Evolutionary conservation across 192 early-diverging fungal species (phyloP).

Genomic region (Coemansia sp.): DNA sequence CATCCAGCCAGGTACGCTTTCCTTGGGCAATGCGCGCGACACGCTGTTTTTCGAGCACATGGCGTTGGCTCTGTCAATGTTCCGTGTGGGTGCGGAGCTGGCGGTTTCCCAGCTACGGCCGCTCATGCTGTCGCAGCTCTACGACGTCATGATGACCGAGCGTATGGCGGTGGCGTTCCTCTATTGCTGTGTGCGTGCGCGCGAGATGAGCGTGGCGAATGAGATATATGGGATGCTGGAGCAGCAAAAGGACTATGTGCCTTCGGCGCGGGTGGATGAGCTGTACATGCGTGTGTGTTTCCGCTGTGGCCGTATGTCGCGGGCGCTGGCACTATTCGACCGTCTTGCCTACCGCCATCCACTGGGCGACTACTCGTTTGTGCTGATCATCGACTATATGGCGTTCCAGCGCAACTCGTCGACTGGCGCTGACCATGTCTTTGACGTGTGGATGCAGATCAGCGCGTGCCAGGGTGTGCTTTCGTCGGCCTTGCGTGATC

Average conservation of each 20-base stretch:
- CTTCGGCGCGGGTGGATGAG: conserved; percentile 19
- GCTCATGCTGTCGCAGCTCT: conserved; percentile 5
- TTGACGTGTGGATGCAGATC: conserved; percentile 29
- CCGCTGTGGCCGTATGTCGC: not conserved
- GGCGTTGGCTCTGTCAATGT: conserved; percentile 7
- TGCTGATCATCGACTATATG: conserved; percentile 12
- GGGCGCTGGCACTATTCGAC: conserved; percentile 14
- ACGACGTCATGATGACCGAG: not conserved
- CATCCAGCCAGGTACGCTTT: conserved; percentile 12
- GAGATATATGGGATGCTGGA: not conserved
- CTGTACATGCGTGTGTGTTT: conserved; percentile 32
- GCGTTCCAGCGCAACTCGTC: conserved; percentile 12
- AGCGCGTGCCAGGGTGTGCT: conserved; percentile 6
- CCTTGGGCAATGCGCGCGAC: conserved; percentile 11
- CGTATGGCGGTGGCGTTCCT: conserved; percentile 14
- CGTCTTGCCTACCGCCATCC: conserved; percentile 14
- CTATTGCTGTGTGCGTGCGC: conserved; percentile 24
- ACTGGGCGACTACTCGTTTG: conserved; percentile 14
- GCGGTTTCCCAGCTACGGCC: conserved; percentile 5
- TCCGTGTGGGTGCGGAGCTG: conserved; percentile 3
- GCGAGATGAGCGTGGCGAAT: conserved; percentile 10
- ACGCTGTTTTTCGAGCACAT: conserved; percentile 13
- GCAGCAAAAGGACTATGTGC: not conserved
- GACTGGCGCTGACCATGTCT: conserved; percentile 25
- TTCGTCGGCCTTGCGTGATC: conserved; percentile 4